Conservation (phyloP, 208 protist genomes). For the Crithidia expoeki region DNA sequence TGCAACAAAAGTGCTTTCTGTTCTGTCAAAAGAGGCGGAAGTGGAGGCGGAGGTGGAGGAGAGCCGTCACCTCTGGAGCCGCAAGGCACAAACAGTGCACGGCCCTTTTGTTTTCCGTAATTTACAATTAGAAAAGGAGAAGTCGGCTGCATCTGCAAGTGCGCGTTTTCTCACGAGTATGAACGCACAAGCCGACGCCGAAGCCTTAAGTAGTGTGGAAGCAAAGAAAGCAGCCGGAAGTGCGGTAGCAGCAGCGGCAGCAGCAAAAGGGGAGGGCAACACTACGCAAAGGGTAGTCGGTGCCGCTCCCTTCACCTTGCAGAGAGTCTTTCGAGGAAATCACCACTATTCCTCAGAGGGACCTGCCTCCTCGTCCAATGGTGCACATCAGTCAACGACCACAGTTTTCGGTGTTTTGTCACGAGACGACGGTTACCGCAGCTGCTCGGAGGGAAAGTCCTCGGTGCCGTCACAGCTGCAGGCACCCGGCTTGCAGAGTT, state of each 20-base stretch:
- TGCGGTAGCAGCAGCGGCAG: background rate
- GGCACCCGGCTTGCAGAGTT: background rate
- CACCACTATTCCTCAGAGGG: too few species aligned
- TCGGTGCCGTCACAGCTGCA: background rate
- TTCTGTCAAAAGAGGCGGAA: background rate
- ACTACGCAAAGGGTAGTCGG: too few species aligned
- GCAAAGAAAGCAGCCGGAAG: too few species aligned
- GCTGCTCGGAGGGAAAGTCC: too few species aligned
- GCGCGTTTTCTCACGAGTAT: background rate
- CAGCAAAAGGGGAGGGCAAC: background rate
- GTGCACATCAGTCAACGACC: too few species aligned
- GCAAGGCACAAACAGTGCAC: constrained; percentile 14
- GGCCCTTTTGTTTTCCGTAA: background rate
- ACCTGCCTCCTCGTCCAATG: too few species aligned
- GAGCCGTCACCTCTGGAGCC: constrained; percentile 28
- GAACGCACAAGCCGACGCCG: background rate
- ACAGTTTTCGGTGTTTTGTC: too few species aligned
- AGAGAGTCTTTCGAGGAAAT: too few species aligned
- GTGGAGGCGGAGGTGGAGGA: constrained; percentile 9
- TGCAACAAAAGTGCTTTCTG: too few species aligned
- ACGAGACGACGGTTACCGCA: too few species aligned
- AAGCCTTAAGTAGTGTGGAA: too few species aligned
- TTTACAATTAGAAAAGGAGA: background rate
- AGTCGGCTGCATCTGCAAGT: background rate
- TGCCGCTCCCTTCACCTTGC: too few species aligned